phyloP scores from a whole-genome alignment of 192 early-diverging fungal species.

The Chytriomyces sp. region DNA sequence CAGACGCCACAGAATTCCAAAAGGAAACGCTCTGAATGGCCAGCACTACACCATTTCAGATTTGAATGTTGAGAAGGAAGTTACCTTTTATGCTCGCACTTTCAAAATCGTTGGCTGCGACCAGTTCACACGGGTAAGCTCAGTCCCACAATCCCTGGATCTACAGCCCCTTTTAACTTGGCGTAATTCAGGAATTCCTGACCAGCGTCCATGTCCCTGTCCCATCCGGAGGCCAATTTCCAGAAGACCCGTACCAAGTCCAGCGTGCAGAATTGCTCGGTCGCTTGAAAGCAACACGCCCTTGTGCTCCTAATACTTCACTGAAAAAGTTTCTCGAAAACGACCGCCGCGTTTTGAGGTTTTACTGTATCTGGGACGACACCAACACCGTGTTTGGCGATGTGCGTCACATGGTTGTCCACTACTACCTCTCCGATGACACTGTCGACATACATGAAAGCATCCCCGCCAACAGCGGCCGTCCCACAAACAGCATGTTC shows the following conservation, averaged over 20 bases:
- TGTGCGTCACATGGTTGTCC: slow-evolving; percentile 62
- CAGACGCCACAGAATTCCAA: slow-evolving; percentile 61
- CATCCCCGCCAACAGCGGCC: slow-evolving; percentile 58
- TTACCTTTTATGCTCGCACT: slow-evolving; percentile 62
- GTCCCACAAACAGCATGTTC: slow-evolving; percentile 60
- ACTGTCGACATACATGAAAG: slow-evolving; percentile 63
- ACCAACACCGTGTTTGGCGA: slow-evolving; percentile 60
- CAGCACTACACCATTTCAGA: slow-evolving; percentile 61
- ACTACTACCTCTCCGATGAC: slow-evolving; percentile 67
- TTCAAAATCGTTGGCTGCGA: slow-evolving; percentile 68
- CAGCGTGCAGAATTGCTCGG: slow-evolving; percentile 51
- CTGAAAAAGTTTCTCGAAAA: slow-evolving; percentile 66
- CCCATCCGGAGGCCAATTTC: slow-evolving; percentile 48
- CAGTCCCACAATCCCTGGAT: too few species aligned
- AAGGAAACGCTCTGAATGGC: slow-evolving; percentile 42
- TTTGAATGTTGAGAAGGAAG: slow-evolving; percentile 60
- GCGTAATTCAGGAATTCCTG: slow-evolving; percentile 49
- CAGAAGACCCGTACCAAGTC: slow-evolving; percentile 56
- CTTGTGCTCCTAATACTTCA: slow-evolving; percentile 44
- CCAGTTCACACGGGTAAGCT: slow-evolving; percentile 61
- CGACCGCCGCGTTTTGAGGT: slow-evolving; percentile 64
- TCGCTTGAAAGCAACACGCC: slow-evolving; percentile 53
- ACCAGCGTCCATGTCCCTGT: slow-evolving; percentile 38
- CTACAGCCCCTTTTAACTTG: not conserved
- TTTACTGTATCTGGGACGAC: slow-evolving; percentile 71